A percentile compares a stretch with the other conserved stretches of the same genome.
Evolutionary conservation across 495 filamentous ascomycete species (phyloP).

Genomic region (Penicillium pulvis): DNA sequence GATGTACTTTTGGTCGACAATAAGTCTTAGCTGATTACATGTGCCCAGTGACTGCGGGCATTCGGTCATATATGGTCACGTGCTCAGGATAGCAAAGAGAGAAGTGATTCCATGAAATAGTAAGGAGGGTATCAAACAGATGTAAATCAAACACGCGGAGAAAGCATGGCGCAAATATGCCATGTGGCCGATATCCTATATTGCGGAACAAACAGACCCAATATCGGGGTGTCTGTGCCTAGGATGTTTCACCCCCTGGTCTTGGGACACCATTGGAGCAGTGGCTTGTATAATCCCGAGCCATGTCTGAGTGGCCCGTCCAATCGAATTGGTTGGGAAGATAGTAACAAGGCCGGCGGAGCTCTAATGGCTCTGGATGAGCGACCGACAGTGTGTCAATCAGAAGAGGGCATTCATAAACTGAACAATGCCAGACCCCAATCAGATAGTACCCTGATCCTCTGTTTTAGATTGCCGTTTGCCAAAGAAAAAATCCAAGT

Average conservation of each 20-base stretch:
- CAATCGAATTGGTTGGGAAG: neutral
- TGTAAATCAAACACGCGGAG: slow-evolving; percentile 12
- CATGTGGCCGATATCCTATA: neutral
- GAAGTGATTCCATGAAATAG: slow-evolving; percentile 3
- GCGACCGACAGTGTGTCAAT: neutral
- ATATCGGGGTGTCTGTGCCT: neutral
- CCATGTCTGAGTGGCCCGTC: neutral
- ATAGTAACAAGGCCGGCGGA: neutral
- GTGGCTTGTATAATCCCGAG: neutral
- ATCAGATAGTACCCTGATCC: slow-evolving; percentile 26
- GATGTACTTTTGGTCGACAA: slow-evolving; percentile 3
- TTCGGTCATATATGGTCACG: slow-evolving; percentile 4
- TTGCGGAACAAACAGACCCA: neutral
- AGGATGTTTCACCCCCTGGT: neutral
- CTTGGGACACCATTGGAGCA: neutral
- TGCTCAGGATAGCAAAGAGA: neutral
- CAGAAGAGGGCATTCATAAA: neutral
- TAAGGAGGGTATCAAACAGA: slow-evolving; percentile 24
- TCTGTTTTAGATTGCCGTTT: slow-evolving; percentile 25
- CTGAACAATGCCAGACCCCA: neutral
- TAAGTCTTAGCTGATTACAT: neutral
- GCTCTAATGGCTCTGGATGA: neutral
- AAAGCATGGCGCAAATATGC: neutral
- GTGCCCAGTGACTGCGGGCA: slow-evolving; percentile 1
- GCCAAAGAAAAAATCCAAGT: slow-evolving; percentile 67